Base-by-base conservation (phyloP, 1,284 basidiomycete genomes). In the Limonomyces culmigenus region DNA sequence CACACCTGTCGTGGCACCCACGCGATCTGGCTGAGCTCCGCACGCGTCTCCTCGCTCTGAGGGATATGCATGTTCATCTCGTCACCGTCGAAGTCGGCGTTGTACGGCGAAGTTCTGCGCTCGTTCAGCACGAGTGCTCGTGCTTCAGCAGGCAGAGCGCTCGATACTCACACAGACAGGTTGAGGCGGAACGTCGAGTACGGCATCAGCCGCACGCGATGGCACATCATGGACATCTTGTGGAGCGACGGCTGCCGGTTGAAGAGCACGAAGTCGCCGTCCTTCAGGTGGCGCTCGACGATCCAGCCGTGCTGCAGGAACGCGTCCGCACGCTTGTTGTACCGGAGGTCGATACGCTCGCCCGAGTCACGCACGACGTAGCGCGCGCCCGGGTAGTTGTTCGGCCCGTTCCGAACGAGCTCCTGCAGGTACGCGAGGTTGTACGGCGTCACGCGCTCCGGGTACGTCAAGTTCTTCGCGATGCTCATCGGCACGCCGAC, bases 221-320 rank as follows among this genome's bases (percentile, higher is more conserved):
- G 95, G 56, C 87, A 89, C 95, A 98, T 98, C 95, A 98, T 98
- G 67, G 87, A 93, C 95, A 98, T 98, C 60, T 98, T 99, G 61
- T 99, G 95, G 56, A 98, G 59, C 67, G 79, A 87, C 2, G 95
- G 95, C 53, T 98, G 95, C 43, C 95, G 92, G 57, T 98, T 98
- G 67, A 99, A 98, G 35, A 98, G 62, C 23, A 98, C 87, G 49
- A 73, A 89, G 85, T 97, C 91, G 65, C 95, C 95, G 48, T 97
- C 86, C 60, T 89, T 92, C 42, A 99, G 60, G 62, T 99, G 95
- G 19, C 95, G 68, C 60, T 99, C 95, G 4, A 98, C 95, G 38
- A 98, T 86, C 95, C 95, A 98, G 0, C 95, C 95, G 47, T 91
- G 96, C 54, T 98, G 92, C 43, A 99, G 61, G 51, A 93, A 89